Evolutionary conservation across 139 green algal species (phyloP), one percentile per base, ranked within the genome.

Genomic region (Ettlia oleoabundans): DNA sequence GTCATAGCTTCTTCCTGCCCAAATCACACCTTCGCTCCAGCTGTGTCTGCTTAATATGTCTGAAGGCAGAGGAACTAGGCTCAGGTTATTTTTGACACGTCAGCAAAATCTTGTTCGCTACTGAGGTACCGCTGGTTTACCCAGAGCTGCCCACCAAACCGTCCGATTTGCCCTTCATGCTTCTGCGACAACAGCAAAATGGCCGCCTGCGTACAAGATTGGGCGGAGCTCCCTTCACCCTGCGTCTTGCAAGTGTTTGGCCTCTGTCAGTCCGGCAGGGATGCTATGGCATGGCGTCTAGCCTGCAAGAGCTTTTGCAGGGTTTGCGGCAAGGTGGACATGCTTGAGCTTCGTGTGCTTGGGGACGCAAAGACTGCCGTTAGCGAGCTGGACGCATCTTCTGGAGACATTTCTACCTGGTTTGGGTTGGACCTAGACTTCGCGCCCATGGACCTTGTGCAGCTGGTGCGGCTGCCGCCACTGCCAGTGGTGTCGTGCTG

Each of bases 361-460:
- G 73, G 35, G 8, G 53, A 80, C 33, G 24, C 58, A 7, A 80
- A 67, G 35, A 22, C 73, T 0, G 73, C 73, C 18, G 73, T 52
- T 24, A 61, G 18, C 21, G 73, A 61, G 35, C 73, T 80, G 24
- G 53, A 69, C 24, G 40, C 53, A 30, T 68, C 52, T 35, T 19
- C 6, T 22, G 15, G 52, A 24, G 73, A 80, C 2, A 55, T 69
- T 40, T 33, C 73, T 8, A 80, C 73, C 26, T 80, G 73, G 73
- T 80, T 80, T 28, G 73, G 73, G 1, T 52, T 80, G 22, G 73
- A 84, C n/a, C 53, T 78, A 65, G 26, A 76, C 69, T 75, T 67
- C 66, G 65, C 32, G 35, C 78, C 67, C 35, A 26, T 69, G 3
- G 55, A 69, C 47, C 38, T 83, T 0, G 42, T 67, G 26, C 66